Percentiles rank a stretch among this genome's conserved stretches.
phyloP scores from a whole-genome alignment of 331 rosid genomes.

The Quercus phellos region DNA sequence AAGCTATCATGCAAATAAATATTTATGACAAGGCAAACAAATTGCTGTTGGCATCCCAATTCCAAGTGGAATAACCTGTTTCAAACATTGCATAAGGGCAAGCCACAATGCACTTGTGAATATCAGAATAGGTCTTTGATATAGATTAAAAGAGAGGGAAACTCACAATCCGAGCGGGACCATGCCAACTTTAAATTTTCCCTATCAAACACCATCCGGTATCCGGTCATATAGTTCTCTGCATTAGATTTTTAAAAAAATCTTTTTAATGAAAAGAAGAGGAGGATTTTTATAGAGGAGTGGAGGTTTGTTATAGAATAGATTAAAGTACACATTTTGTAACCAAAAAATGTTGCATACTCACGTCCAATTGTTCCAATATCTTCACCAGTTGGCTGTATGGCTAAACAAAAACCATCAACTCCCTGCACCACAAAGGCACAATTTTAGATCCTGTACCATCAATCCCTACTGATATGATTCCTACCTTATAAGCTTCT shows the following conservation, averaged over 20 bases:
- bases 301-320: not conserved
- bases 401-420: conserved; percentile 71
- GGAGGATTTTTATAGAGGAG: not conserved
- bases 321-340: not conserved
- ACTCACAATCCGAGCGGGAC: conserved; percentile 87
- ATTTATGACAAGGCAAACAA: not conserved
- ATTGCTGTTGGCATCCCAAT: not conserved
- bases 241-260: conserved; percentile 20
- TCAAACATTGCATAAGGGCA: not conserved
- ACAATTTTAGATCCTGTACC: not conserved
- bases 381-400: conserved; percentile 71
- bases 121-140: not conserved
- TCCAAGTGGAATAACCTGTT: not conserved
- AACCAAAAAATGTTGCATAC: conserved; percentile 26
- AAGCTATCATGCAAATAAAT: not conserved
- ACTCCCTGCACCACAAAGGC: conserved; percentile 54
- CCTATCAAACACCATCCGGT: conserved; percentile 82
- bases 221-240: conserved; percentile 90
- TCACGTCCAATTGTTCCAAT: conserved; percentile 85
- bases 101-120: not conserved
- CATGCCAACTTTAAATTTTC: conserved; percentile 73
- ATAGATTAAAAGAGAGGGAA: conserved; percentile 9
- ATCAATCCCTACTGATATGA: not conserved
- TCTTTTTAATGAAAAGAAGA: not conserved
- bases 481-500: not conserved